A percentile compares a stretch with the other conserved stretches of the same genome.
These are phyloP conservation scores for Debaryomycetaceae sp. DNA, from an alignment of 1,139 yeast genomes.

Conservation along the genomic window DNA sequence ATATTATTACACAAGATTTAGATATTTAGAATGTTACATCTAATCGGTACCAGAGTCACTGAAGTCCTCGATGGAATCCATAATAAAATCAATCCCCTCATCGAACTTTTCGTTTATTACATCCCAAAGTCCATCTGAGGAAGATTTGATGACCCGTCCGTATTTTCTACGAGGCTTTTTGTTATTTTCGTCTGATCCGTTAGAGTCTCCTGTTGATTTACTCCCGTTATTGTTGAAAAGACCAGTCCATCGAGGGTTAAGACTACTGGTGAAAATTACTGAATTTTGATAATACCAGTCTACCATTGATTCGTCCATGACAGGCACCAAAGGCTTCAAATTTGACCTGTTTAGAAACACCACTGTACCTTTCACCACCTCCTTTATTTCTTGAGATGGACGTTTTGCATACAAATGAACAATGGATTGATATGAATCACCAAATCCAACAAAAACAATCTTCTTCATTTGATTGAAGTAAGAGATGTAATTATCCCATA, in stretches of 20 bases:
- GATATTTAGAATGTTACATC: not conserved
- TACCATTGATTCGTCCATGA: conserved; percentile 81
- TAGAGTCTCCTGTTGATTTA: conserved; percentile 12
- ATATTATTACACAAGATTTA: not conserved
- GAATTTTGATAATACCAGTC: conserved; percentile 93
- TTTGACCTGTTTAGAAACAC: conserved; percentile 65
- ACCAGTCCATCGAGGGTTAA: conserved; percentile 76
- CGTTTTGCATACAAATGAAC: conserved; percentile 88
- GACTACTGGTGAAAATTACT: conserved; percentile 69
- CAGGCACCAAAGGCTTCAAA: conserved; percentile 74
- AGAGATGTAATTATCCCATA: conserved; percentile 90
- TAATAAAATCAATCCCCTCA: conserved; percentile 78
- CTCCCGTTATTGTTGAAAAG: conserved; percentile 20
- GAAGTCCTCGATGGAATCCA: conserved; percentile 66
- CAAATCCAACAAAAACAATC: conserved; percentile 80
- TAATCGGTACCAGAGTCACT: conserved; percentile 22
- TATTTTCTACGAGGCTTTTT: conserved; percentile 85
- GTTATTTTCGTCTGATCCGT: conserved; percentile 37
- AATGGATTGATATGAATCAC: conserved; percentile 84
- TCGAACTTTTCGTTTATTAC: conserved; percentile 78
- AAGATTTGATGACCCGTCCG: conserved; percentile 80
- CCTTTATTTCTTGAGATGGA: conserved; percentile 50
- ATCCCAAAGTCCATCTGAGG: conserved; percentile 70
- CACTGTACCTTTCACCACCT: conserved; percentile 68
- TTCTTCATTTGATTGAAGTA: conserved; percentile 66